Base-by-base conservation (phyloP, 495 filamentous ascomycete genomes). In the Aspergillus affinis region DNA sequence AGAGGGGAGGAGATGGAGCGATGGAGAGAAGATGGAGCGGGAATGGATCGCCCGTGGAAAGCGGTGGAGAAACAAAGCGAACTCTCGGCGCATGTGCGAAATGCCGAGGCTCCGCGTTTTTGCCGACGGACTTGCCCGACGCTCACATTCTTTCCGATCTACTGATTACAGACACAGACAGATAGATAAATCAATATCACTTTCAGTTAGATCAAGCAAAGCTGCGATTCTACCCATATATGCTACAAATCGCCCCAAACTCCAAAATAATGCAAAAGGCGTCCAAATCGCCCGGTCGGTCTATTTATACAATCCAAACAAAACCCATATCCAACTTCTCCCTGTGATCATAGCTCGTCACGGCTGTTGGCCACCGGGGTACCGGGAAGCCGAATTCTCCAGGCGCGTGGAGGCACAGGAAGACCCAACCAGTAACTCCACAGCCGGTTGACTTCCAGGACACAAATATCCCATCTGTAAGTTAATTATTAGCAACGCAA, bases 371-470 rank as follows among this genome's bases (percentile, higher is more conserved):
- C 29, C 13, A 41, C 55, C 6, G 12, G 54, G 36, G 45, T 6
- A 19, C 15, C 45, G 20, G 53, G 86, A 83, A 32, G 77, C 62
- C 61, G 69, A 32, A 92, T 71, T 55, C 78, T 75, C 90, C 90
- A 96, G 12, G 72, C 76, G 61, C 90, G 79, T 6, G 88, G 87
- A 49, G 75, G 75, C 18, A 93, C 84, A 8, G 91, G 88, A 56
- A 91, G 69, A 27, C 92, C 92, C n/a, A 96, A 74, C 77, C 86
- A 97, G 67, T 78, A 90, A 51, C 88, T 81, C 84, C 86, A 93
- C 18, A 89, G 61, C 46, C 92, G 81, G 49, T 69, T 69, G 5
- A 82, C 48, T 69, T 96, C 91, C 0, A 80, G 65, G 3, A 83
- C 60, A 10, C 78, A 26, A 52, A 97, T 88, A 27, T 83, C 70